Percentiles rank a stretch among this genome's conserved stretches.
Conservation (phyloP, 768 basidiomycete genomes). For the Boletus sp. region DNA sequence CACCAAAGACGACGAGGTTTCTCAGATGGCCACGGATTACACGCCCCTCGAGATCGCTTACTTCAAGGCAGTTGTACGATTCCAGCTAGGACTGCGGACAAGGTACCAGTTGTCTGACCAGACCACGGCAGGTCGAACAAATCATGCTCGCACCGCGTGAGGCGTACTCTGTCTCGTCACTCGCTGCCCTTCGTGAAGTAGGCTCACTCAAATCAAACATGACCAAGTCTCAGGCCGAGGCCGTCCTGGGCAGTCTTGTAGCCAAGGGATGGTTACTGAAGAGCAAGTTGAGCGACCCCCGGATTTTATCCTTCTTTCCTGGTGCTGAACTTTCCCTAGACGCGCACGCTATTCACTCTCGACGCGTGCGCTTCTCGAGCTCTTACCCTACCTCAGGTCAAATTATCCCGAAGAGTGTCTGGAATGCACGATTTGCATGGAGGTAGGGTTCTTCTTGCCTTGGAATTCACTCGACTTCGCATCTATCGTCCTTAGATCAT, state of each 20-base stretch:
- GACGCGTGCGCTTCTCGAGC: conserved; percentile 69
- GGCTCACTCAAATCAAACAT: conserved; percentile 56
- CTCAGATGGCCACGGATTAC: conserved; percentile 85
- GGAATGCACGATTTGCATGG: conserved; percentile 72
- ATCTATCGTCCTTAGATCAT: conserved; percentile 45
- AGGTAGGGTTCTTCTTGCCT: conserved; percentile 40
- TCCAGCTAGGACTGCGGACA: not conserved
- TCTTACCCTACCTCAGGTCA: conserved; percentile 66
- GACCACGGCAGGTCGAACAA: conserved; percentile 65
- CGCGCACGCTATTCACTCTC: conserved; percentile 74
- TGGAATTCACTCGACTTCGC: not conserved
- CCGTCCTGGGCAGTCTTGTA: conserved; percentile 73
- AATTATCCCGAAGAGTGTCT: conserved; percentile 67
- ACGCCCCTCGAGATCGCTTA: conserved; percentile 73
- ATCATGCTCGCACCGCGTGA: conserved; percentile 79
- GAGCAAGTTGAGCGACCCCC: conserved; percentile 57
- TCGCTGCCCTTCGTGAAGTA: conserved; percentile 73
- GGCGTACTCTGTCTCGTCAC: conserved; percentile 72
- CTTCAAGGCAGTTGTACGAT: conserved; percentile 72
- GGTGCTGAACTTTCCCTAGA: conserved; percentile 31
- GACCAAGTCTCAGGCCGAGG: conserved; percentile 72
- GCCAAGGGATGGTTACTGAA: conserved; percentile 77
- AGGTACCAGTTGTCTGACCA: not conserved
- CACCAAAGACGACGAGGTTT: conserved; percentile 72
- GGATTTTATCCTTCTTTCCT: not conserved